Base-by-base conservation (phyloP, 371 early-diverging fungal species). In the Lichtheimia corymbifera region DNA sequence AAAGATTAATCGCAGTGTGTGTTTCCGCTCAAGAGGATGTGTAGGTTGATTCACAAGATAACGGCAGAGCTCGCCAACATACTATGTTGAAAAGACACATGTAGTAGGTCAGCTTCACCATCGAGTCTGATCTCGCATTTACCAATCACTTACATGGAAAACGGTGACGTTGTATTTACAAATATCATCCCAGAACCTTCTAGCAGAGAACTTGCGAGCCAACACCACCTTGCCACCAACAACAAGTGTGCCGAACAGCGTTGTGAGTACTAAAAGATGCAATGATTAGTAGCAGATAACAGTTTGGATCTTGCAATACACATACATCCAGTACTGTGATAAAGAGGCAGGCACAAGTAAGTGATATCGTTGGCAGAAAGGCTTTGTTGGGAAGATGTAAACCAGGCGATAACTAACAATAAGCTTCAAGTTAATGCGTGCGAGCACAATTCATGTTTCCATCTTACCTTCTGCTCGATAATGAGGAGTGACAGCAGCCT, bases 51-150 rank as follows among this genome's bases (percentile, higher is more conserved):
- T 70, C n/a, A 83, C 63, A 22, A 90, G 73, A 63, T 88, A 90
- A 51, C 90, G 74, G 55, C 86, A 86, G 18, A 90, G 76, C 59
- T 90, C 90, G 7, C 90, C 90, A 65, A 89, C 84, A 50, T 89
- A 87, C 66, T 79, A 58, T 13, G 28, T n/a, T 41, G 28, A 20
- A 5, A 13, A 40, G 20, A 30, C n/a, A 22, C n/a, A 0, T 18
- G 47, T n/a, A 2, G 47, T n/a, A 2, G 9, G n/a, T 14, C 1
- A 22, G 17, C 7, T 22, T 9, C 9, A 9, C 2, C 11, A 30
- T 35, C 35, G 9, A 4, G 6, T 5, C 4, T 28, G 5, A 9
- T 35, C 2, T 11, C 9, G 22, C 22, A 35, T 35, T 35, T 11
- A 41, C 13, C 25, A 45, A 45, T 22, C 15, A 54, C 68, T 57